These are phyloP conservation scores for Chaetomium fimeti DNA, from an alignment of 495 filamentous ascomycete genomes.

Conservation along the genomic window DNA sequence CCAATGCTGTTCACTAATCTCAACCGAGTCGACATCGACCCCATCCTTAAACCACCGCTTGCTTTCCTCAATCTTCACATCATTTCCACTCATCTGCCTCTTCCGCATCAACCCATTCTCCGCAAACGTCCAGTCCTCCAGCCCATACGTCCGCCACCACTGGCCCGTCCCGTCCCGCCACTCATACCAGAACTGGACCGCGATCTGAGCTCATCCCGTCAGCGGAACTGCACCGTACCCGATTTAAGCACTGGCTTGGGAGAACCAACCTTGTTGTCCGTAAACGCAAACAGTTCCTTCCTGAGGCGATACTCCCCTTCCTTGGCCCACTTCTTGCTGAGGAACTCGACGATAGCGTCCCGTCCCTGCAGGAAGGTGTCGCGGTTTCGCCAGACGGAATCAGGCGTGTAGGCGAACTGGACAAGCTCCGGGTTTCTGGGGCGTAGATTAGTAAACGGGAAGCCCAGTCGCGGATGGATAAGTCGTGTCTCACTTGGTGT, in stretches of 20 bases:
- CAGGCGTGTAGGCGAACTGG: constrained; percentile 69
- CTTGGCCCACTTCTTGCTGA: constrained; percentile 72
- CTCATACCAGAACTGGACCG: constrained; percentile 93
- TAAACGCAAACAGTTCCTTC: constrained; percentile 84
- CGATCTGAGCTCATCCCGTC: constrained; percentile 51
- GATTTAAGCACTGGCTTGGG: neutral
- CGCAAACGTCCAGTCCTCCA: constrained; percentile 92
- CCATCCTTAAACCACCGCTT: constrained; percentile 69
- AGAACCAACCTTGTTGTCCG: constrained; percentile 52
- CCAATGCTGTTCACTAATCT: constrained; percentile 75
- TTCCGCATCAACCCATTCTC: constrained; percentile 79
- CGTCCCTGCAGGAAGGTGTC: constrained; percentile 68
- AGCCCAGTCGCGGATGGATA: too few relatives aligned
- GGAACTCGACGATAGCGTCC: constrained; percentile 65
- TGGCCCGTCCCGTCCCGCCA: constrained; percentile 70
- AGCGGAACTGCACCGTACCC: neutral
- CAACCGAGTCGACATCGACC: constrained; percentile 70
- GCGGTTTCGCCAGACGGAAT: constrained; percentile 83
- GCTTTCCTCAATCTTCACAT: constrained; percentile 64
- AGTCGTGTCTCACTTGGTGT: constrained; percentile 64
- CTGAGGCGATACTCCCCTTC: constrained; percentile 74
- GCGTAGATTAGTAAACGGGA: neutral
- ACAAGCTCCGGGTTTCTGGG: constrained; percentile 61
- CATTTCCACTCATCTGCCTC: constrained; percentile 89
- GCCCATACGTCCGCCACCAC: constrained; percentile 88